A percentile compares a stretch with the other conserved stretches of the same genome.
Conservation (phyloP, 225 moss, liverwort and hornwort genomes). For the Bryoerythrophyllum caledonicum region DNA sequence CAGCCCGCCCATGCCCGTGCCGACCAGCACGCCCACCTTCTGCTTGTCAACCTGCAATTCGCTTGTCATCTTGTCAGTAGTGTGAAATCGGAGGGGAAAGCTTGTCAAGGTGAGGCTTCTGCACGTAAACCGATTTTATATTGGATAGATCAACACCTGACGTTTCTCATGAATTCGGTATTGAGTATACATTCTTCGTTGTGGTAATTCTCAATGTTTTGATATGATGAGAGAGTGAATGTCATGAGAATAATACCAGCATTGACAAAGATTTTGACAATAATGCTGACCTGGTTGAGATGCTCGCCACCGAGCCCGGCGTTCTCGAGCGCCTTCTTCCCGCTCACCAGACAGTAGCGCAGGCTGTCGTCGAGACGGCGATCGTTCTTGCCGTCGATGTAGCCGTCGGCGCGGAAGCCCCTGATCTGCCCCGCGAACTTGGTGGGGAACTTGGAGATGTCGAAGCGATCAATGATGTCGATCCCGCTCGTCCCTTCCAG, state of each 20-base stretch:
- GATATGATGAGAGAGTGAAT: too few species aligned
- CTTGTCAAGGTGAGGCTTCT: too few species aligned
- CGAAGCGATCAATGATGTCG: constrained; percentile 74
- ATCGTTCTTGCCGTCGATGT: constrained; percentile 88
- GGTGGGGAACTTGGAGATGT: constrained; percentile 79
- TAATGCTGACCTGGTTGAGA: constrained; percentile 48
- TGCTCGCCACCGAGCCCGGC: constrained; percentile 71
- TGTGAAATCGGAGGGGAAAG: too few species aligned
- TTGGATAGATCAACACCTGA: too few species aligned
- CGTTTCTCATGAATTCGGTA: too few species aligned
- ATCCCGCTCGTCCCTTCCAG: constrained; percentile 77
- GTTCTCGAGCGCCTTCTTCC: constrained; percentile 73
- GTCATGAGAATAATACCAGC: too few species aligned
- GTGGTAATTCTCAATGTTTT: too few species aligned
- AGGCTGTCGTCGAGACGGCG: constrained; percentile 83
- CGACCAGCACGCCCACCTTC: constrained; percentile 73
- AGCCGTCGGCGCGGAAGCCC: constrained; percentile 59
- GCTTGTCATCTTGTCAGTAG: too few species aligned
- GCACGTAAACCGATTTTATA: too few species aligned
- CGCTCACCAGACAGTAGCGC: constrained; percentile 76
- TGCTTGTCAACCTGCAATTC: constrained; percentile 70
- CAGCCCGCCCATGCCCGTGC: constrained; percentile 88
- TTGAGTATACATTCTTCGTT: too few species aligned
- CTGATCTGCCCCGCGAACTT: constrained; percentile 87
- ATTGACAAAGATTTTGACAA: too few species aligned